Conservation (phyloP, 805 yeast species). For the Yarrowia osloensis region DNA sequence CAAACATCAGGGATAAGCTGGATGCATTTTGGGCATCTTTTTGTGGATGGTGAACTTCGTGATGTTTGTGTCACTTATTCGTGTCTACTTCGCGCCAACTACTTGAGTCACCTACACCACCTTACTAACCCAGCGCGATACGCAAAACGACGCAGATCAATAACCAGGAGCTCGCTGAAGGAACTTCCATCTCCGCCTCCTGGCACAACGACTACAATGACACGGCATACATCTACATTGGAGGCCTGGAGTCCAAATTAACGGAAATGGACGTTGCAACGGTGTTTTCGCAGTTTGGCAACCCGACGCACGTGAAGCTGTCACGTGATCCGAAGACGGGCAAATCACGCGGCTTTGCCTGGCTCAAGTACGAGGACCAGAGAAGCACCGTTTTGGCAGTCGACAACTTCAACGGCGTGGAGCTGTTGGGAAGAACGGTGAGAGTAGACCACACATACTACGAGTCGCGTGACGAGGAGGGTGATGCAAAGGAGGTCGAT, state of each 20-base stretch:
- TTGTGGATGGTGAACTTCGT: too few relatives aligned
- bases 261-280: conserved; percentile 75
- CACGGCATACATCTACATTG: conserved; percentile 72
- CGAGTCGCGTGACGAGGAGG: conserved; percentile 38
- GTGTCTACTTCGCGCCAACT: too few relatives aligned
- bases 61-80: background rate
- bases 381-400: conserved; percentile 80
- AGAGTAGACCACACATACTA: conserved; percentile 74
- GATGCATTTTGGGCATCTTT: too few relatives aligned
- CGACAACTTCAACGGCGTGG: conserved; percentile 79
- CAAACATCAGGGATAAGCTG: too few relatives aligned
- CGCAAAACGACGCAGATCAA: conserved; percentile 46
- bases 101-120: too few relatives aligned
- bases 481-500: background rate
- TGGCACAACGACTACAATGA: conserved; percentile 89
- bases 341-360: conserved; percentile 73
- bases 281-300: conserved; percentile 86
- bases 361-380: conserved; percentile 79
- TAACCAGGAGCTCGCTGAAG: conserved; percentile 64
- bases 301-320: conserved; percentile 73
- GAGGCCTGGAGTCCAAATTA: conserved; percentile 63
- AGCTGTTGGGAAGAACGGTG: conserved; percentile 52
- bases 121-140: conserved; percentile 9
- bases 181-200: conserved; percentile 63
- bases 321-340: conserved; percentile 67